These are phyloP conservation scores for Murraya koenigii DNA, from an alignment of 345 rosid species.

Conservation along the genomic window DNA sequence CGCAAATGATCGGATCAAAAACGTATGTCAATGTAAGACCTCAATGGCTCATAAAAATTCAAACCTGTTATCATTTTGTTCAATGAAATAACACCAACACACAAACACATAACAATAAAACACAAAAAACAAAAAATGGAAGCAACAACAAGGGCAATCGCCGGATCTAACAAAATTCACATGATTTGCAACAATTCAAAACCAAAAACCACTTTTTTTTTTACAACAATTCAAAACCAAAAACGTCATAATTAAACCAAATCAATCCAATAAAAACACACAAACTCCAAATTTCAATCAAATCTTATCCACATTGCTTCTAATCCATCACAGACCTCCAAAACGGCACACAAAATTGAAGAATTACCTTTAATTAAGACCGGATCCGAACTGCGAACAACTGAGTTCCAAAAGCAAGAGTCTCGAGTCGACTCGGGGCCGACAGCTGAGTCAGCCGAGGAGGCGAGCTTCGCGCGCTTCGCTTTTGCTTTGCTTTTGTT, in stretches of 20 bases:
- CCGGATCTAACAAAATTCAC: slow-evolving; percentile 13
- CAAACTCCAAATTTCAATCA: not conserved
- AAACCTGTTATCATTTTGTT: not conserved
- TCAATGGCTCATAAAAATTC: not conserved
- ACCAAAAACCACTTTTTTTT: not conserved
- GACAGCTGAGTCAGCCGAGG: not conserved
- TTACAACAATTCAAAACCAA: not conserved
- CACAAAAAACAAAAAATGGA: not conserved
- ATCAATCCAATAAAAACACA: not conserved
- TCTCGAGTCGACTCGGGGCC: slow-evolving; percentile 11
- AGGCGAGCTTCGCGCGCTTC: slow-evolving; percentile 5
- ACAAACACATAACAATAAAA: not conserved
- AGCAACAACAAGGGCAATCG: not conserved
- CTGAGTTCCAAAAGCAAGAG: not conserved
- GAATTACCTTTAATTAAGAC: not conserved
- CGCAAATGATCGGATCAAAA: not conserved
- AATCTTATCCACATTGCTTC: slow-evolving; percentile 3
- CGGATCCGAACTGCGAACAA: not conserved
- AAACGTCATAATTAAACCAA: not conserved
- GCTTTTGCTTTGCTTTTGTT: not conserved
- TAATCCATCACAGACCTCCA: not conserved
- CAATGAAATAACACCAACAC: not conserved
- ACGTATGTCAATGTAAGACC: not conserved
- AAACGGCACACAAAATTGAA: not conserved
- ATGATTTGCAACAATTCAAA: no score